phyloP scores from a whole-genome alignment of 2,329 filamentous ascomycete genomes.

The Tolypocladium sp. region DNA sequence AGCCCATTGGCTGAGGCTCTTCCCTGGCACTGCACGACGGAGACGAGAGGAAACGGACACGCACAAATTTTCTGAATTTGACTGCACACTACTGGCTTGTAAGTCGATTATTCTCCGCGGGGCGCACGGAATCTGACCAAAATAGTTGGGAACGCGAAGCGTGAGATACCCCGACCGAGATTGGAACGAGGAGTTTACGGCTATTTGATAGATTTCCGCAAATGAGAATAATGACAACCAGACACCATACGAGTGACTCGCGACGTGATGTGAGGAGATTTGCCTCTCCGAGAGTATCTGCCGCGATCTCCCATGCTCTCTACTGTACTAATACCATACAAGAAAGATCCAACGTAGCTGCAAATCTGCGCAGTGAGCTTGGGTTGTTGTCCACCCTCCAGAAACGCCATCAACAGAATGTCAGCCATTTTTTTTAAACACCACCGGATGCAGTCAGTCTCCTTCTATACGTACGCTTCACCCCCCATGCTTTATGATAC shows the following conservation, averaged over 20 bases:
- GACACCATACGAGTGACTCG: background rate
- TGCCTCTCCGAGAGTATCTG: slow-evolving; percentile 15
- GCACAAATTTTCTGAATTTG: background rate
- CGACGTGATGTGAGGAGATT: slow-evolving; percentile 23
- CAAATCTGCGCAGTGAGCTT: slow-evolving; percentile 15
- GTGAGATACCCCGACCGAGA: slow-evolving; percentile 1
- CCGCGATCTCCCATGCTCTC: slow-evolving; percentile 8
- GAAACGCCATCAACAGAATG: slow-evolving; percentile 19
- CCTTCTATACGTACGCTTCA: slow-evolving; percentile 8
- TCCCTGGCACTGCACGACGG: background rate
- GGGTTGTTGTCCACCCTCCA: slow-evolving; percentile 10
- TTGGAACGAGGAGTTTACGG: background rate
- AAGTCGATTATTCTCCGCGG: slow-evolving; percentile 19
- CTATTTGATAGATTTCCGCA: background rate
- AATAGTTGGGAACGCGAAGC: background rate
- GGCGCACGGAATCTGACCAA: slow-evolving; percentile 20
- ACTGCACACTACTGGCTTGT: slow-evolving; percentile 11
- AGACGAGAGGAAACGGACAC: background rate
- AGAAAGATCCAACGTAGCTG: slow-evolving; percentile 8
- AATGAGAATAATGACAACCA: background rate
- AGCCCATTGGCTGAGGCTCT: slow-evolving; percentile 43
- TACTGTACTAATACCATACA: slow-evolving; percentile 23
- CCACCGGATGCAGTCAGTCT: slow-evolving; percentile 23
- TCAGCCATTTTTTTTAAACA: slow-evolving; percentile 27
- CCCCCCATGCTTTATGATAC: slow-evolving; percentile 11